Base-by-base conservation (phyloP, 2,329 filamentous ascomycete genomes). In the Exophiala alcalophila region DNA sequence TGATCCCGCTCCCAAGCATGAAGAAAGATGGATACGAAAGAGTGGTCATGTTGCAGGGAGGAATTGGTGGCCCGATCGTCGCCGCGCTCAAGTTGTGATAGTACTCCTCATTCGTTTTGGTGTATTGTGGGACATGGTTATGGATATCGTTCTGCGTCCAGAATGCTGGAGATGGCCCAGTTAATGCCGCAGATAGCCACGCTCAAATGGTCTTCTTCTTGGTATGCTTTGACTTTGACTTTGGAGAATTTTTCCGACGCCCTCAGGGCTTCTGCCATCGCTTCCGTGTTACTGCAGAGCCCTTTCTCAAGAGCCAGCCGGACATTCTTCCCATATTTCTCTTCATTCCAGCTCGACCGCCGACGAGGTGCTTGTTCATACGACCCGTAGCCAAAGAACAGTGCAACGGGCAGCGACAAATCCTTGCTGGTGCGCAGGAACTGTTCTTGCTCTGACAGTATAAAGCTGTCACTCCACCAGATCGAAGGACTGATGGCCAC, bases 401-500 rank as follows among this genome's bases (percentile, higher is more conserved):
- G 54, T 0, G 53, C 47, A 3, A 57, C 56, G 3, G 47, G 37
- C 12, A 20, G 12, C 8, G 44, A 30, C 0, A 41, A 37, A 3
- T 40, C 37, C 11, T 49, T 34, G 2, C 46, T 34, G n/a, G n/a
- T n/a, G n/a, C n/a, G n/a, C 9, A 56, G 49, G n/a, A 68, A 64
- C 2, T 36, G 20, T 0, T 49, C 52, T 21, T 61, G 60, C 20
- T 65, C 59, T 2, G 52, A 50, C 3, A 67, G 46, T 11, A 74
- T 59, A 38, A 65, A 72, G 1, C 60, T 52, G 11, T 68, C 53
- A 49, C 72, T 73, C 66, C 69, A 76, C 63, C 64, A 72, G 5
- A 73, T 66, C 0, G 65, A 67, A 0, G 71, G 72, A 19, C 71
- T 74, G 4, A 65, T 67, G 1, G 66, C 65, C 10, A 73, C 61